A percentile compares a stretch with the other conserved stretches of the same genome.
phyloP scores from a whole-genome alignment of 2,329 filamentous ascomycete genomes.

The Reticulascus tulasneorum region DNA sequence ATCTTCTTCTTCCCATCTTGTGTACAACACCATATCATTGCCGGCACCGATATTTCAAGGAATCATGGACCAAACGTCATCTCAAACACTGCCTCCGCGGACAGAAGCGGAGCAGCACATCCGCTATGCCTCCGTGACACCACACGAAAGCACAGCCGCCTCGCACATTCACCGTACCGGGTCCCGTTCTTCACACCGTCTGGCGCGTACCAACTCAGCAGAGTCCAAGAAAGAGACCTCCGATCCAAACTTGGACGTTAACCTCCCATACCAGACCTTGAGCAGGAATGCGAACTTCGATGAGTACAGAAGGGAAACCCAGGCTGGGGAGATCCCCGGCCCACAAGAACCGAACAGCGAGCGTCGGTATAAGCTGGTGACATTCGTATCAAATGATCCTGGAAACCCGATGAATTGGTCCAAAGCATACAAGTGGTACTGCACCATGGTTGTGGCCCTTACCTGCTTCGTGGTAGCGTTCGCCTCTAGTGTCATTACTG shows the following conservation, averaged over 20 bases:
- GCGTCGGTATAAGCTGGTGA: slow-evolving; percentile 48
- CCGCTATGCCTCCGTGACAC: neutral
- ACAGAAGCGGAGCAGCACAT: too few relatives aligned
- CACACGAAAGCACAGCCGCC: neutral
- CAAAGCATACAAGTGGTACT: slow-evolving; percentile 75
- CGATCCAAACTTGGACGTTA: slow-evolving; percentile 41
- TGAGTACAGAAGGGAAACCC: slow-evolving; percentile 63
- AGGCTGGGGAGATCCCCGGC: slow-evolving; percentile 56
- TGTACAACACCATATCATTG: too few relatives aligned
- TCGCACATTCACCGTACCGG: neutral
- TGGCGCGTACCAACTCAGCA: too few relatives aligned
- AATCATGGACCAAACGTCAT: too few relatives aligned
- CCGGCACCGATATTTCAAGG: too few relatives aligned
- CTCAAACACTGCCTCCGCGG: too few relatives aligned
- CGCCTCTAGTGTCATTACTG: slow-evolving; percentile 70
- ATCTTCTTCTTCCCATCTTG: too few relatives aligned
- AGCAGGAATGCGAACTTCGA: slow-evolving; percentile 56
- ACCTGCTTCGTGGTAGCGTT: slow-evolving; percentile 74
- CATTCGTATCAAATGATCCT: slow-evolving; percentile 65
- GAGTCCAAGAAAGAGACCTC: slow-evolving; percentile 27
- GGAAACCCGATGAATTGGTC: slow-evolving; percentile 86
- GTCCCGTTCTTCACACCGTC: slow-evolving; percentile 10
- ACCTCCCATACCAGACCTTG: slow-evolving; percentile 64
- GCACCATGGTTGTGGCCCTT: slow-evolving; percentile 76
- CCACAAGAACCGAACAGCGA: slow-evolving; percentile 17